Percentiles rank a stretch among this genome's conserved stretches.
Evolutionary conservation across 1,284 basidiomycete genomes (phyloP).

Genomic region (Cryptococcus depauperatus): DNA sequence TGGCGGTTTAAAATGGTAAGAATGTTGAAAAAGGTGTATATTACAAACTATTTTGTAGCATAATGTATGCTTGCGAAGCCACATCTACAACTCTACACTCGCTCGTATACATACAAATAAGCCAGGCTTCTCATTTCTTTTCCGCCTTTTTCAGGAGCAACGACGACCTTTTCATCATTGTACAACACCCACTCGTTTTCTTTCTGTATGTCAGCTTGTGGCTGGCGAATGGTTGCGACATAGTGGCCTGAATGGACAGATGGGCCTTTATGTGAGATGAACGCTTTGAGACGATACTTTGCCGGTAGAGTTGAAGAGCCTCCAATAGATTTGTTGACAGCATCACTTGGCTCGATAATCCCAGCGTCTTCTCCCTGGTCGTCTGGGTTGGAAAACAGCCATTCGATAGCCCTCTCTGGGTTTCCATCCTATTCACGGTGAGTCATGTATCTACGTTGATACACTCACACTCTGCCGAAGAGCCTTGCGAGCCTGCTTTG

Average conservation of each 20-base stretch:
- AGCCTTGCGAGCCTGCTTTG: slow-evolving; percentile 77
- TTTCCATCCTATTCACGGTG: slow-evolving; percentile 55
- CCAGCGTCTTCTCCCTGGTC: slow-evolving; percentile 58
- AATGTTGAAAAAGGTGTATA: too few species aligned
- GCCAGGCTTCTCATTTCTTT: slow-evolving; percentile 68
- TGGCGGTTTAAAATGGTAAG: too few species aligned
- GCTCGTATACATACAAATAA: slow-evolving; percentile 83
- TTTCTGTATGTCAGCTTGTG: slow-evolving; percentile 29
- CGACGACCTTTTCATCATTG: slow-evolving; percentile 93
- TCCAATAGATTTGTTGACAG: slow-evolving; percentile 33
- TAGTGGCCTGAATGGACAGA: slow-evolving; percentile 94
- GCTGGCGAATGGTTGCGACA: slow-evolving; percentile 41
- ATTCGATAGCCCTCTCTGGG: slow-evolving; percentile 81
- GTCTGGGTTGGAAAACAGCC: slow-evolving; percentile 93
- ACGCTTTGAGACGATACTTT: slow-evolving; percentile 72
- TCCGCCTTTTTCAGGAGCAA: slow-evolving; percentile 54
- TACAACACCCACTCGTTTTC: slow-evolving; percentile 72
- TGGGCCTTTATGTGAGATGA: slow-evolving; percentile 94
- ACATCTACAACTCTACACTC: slow-evolving; percentile 34
- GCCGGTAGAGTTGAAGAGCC: slow-evolving; percentile 63
- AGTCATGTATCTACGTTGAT: neutral
- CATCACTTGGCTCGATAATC: slow-evolving; percentile 13
- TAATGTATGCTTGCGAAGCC: too few species aligned
- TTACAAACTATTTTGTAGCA: too few species aligned
- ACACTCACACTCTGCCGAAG: slow-evolving; percentile 68